Percentiles rank a stretch among this genome's conserved stretches.
These are phyloP conservation scores for Oryza glaberrima DNA, from an alignment of 176 grass and related monocot species.

Conservation along the genomic window DNA sequence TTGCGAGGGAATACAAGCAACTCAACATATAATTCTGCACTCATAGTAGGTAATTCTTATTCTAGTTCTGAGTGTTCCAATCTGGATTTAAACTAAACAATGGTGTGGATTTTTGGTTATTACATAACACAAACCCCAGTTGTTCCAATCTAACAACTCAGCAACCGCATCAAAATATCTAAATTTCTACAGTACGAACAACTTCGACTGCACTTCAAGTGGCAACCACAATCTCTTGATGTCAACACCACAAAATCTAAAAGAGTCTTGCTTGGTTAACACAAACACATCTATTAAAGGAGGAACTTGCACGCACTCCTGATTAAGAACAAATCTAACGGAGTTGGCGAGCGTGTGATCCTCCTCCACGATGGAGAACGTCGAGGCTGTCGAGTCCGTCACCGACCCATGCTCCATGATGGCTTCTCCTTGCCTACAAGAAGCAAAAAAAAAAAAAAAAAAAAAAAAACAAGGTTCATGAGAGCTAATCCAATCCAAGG, in stretches of 20 bases:
- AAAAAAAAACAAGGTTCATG: background rate
- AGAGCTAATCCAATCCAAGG: background rate
- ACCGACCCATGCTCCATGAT: slow-evolving; percentile 79
- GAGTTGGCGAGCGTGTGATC: slow-evolving; percentile 90
- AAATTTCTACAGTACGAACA: background rate
- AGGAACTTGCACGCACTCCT: background rate
- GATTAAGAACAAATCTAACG: slow-evolving; percentile 60
- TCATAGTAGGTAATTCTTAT: too few relatives aligned
- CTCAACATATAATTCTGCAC: too few relatives aligned
- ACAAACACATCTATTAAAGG: too few relatives aligned
- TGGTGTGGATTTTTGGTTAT: too few relatives aligned
- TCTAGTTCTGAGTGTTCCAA: background rate
- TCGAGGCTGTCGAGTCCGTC: slow-evolving; percentile 57
- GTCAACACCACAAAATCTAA: background rate
- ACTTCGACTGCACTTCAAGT: background rate
- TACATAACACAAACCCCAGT: background rate
- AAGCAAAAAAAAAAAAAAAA: background rate
- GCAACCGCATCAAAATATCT: background rate
- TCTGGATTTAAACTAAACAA: background rate
- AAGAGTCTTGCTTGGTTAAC: too few relatives aligned
- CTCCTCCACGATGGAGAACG: slow-evolving; percentile 83
- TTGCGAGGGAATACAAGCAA: too few relatives aligned
- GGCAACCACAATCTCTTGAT: background rate
- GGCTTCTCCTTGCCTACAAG: background rate
- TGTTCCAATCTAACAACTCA: background rate